These are phyloP conservation scores for Cyanodermella asteris DNA, from an alignment of 2,329 filamentous ascomycete species.

Conservation along the genomic window DNA sequence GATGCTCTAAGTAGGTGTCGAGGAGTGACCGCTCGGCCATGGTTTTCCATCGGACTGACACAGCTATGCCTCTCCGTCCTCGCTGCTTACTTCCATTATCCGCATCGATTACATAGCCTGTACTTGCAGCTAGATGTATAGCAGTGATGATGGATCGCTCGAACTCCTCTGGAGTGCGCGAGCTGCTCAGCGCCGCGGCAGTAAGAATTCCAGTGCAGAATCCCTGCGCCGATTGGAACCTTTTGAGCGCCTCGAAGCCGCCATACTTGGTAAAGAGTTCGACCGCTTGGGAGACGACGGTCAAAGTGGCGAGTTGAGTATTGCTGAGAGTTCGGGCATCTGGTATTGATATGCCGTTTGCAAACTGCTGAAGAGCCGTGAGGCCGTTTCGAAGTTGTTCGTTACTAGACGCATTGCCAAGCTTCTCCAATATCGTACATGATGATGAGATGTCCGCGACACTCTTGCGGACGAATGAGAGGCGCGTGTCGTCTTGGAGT, in stretches of 20 bases:
- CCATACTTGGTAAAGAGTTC: conserved; percentile 1
- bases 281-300: conserved; percentile 2
- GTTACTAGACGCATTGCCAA: background rate
- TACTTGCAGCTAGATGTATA: conserved; percentile 4
- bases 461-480: conserved; percentile 1
- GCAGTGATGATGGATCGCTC: conserved; percentile 1
- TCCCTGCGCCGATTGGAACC: conserved; percentile 2
- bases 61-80: background rate
- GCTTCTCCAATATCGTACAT: conserved; percentile 1
- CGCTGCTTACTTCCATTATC: background rate
- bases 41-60: conserved; percentile 5
- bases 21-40: conserved; percentile 1
- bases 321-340: conserved; percentile 2
- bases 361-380: conserved; percentile 2
- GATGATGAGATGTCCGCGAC: conserved; percentile 1
- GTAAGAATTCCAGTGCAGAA: conserved; percentile 6
- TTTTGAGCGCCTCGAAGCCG: conserved; percentile 1
- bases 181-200: conserved; percentile 5
- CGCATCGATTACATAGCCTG: conserved; percentile 3
- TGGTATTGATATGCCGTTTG: conserved; percentile 1
- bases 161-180: conserved; percentile 2
- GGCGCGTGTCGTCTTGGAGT: conserved; percentile 1
- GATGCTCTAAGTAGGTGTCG: background rate
- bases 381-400: conserved; percentile 1
- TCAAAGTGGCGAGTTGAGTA: conserved; percentile 2